These are phyloP conservation scores for Posidonia oceanica DNA, from an alignment of 116 monocot genomes.

Conservation along the genomic window DNA sequence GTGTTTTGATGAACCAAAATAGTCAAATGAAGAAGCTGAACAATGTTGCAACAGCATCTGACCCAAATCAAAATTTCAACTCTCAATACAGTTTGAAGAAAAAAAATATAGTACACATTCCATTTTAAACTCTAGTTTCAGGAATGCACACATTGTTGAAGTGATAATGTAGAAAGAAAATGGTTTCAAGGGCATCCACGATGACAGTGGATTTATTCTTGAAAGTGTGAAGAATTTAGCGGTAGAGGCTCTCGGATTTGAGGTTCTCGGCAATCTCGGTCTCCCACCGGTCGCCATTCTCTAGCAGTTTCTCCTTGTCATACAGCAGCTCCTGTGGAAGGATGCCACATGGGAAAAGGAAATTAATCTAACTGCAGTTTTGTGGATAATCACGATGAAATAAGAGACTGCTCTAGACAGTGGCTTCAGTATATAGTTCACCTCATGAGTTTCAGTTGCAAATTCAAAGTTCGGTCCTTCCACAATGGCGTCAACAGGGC, in stretches of 20 bases:
- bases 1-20: too few species aligned
- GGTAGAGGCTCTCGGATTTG: conserved; percentile 80
- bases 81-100: too few species aligned
- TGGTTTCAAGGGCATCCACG: too few species aligned
- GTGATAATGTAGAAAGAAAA: too few species aligned
- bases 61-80: too few species aligned
- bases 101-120: too few species aligned
- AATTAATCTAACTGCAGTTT: neutral
- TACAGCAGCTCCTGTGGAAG: conserved; percentile 64
- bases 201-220: too few species aligned
- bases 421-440: conserved; percentile 1
- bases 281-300: conserved; percentile 93
- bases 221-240: neutral
- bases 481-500: conserved; percentile 93
- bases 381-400: neutral
- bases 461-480: conserved; percentile 99
- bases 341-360: neutral
- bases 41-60: too few species aligned
- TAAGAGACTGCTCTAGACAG: neutral
- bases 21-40: too few species aligned
- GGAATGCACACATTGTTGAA: too few species aligned
- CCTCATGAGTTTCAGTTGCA: conserved; percentile 95
- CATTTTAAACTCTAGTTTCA: too few species aligned
- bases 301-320: conserved; percentile 91
- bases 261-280: conserved; percentile 96